Percentiles rank a stretch among this genome's conserved stretches.
These are phyloP conservation scores for Uronychia binucleata DNA, from an alignment of 73 alveolate species.

Conservation along the genomic window DNA sequence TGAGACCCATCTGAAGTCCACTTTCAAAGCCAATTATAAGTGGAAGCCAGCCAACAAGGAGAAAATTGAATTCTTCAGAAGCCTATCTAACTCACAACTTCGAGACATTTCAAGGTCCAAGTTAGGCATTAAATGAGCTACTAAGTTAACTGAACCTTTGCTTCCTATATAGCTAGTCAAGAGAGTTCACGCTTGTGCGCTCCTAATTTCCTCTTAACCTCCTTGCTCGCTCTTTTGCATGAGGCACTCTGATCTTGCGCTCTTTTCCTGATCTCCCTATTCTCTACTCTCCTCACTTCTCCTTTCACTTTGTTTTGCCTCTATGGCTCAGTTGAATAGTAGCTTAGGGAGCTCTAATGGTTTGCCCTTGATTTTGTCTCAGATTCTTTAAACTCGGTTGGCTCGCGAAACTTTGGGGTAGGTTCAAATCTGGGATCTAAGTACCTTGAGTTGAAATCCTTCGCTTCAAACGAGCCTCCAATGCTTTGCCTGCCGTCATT, in stretches of 20 bases:
- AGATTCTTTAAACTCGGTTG: no score
- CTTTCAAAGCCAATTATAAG: constrained; percentile 64
- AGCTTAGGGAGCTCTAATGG: background rate
- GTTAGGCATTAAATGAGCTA: background rate
- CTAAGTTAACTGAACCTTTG: background rate
- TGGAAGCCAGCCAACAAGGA: constrained; percentile 73
- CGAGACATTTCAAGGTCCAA: background rate
- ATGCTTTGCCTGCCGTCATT: background rate
- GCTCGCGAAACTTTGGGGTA: no score
- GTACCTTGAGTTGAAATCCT: background rate
- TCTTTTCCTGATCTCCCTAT: no score
- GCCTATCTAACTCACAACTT: background rate
- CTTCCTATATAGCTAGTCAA: no score
- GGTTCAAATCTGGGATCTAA: background rate
- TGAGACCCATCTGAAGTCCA: constrained; percentile 78
- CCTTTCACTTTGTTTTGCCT: no score
- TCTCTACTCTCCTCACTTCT: no score
- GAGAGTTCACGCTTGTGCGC: no score
- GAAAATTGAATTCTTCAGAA: constrained; percentile 56
- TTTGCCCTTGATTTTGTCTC: background rate
- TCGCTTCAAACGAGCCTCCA: background rate
- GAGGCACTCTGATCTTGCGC: no score
- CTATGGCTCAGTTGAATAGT: no score
- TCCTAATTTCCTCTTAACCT: no score
- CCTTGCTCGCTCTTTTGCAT: no score